phyloP scores from a whole-genome alignment of 75 land plant species.

The Chamaecyparis obtusa region DNA sequence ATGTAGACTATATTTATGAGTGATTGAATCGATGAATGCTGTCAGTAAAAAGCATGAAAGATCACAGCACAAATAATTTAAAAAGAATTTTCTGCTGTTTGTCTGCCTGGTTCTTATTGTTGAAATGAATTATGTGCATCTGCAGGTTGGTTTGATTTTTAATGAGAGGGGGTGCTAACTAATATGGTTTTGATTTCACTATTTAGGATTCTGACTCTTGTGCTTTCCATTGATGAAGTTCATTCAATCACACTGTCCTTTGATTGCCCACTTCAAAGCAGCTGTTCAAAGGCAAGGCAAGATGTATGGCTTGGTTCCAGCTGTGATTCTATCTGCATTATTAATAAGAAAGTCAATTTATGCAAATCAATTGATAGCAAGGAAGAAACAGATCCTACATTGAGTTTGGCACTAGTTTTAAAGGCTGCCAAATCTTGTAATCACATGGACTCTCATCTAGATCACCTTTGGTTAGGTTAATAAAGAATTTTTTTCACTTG shows the following conservation, averaged over 20 bases:
- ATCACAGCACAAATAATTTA: neutral
- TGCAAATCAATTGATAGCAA: slow-evolving; percentile 65
- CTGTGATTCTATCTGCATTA: slow-evolving; percentile 56
- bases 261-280: slow-evolving; percentile 78
- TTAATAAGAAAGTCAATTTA: slow-evolving; percentile 49
- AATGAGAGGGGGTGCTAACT: neutral
- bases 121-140: neutral
- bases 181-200: neutral
- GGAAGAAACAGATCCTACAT: slow-evolving; percentile 48
- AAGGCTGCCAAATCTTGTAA: slow-evolving; percentile 53
- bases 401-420: slow-evolving; percentile 36
- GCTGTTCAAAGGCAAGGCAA: slow-evolving; percentile 54
- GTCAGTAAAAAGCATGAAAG: neutral
- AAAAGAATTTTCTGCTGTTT: neutral
- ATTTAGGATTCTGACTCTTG: neutral
- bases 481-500: slow-evolving; percentile 23
- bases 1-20: neutral
- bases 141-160: neutral
- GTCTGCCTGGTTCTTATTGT: neutral
- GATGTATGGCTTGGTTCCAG: slow-evolving; percentile 56
- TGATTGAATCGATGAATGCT: neutral
- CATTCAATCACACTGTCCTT: slow-evolving; percentile 54
- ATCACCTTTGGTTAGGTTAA: slow-evolving; percentile 47
- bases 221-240: slow-evolving; percentile 38
- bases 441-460: slow-evolving; percentile 29